Percentiles rank a stretch among this genome's conserved stretches.
These are phyloP conservation scores for Castanea mollissima DNA, from an alignment of 306 rosid genomes.

Conservation along the genomic window DNA sequence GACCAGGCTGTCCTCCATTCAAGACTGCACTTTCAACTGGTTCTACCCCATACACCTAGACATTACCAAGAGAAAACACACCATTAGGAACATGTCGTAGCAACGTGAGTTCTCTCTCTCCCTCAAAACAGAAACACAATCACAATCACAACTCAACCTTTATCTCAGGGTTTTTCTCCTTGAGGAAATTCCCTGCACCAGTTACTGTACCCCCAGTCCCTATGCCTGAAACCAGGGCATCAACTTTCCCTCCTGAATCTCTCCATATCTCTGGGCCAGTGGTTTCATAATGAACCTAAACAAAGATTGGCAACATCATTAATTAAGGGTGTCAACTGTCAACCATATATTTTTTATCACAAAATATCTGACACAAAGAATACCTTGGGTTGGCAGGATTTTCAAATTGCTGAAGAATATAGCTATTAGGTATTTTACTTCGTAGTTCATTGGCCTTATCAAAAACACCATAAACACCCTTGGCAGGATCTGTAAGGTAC, in stretches of 20 bases:
- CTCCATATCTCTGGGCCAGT: conserved; percentile 92
- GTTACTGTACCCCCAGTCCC: too few relatives aligned
- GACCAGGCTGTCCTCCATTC: conserved; percentile 44
- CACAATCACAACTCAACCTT: conserved; percentile 52
- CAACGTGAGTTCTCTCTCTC: conserved; percentile 1
- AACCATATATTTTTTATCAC: neutral
- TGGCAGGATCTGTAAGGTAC: conserved; percentile 58
- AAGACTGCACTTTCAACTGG: too few relatives aligned
- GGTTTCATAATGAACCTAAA: conserved; percentile 83
- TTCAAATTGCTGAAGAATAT: conserved; percentile 17
- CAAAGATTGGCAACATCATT: neutral
- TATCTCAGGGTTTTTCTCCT: conserved; percentile 18
- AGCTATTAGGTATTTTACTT: conserved; percentile 50
- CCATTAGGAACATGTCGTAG: conserved; percentile 4
- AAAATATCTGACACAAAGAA: neutral
- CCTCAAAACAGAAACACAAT: neutral
- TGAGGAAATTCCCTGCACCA: too few relatives aligned
- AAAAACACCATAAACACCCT: conserved; percentile 47
- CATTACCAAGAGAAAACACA: neutral
- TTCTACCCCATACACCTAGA: conserved; percentile 64
- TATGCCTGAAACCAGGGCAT: too few relatives aligned
- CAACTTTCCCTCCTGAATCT: too few relatives aligned
- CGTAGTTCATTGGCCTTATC: conserved; percentile 58
- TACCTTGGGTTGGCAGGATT: conserved; percentile 69
- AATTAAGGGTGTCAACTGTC: conserved; percentile 1